These are phyloP conservation scores for Acrasis kona DNA, from an alignment of 78 protist species.

Conservation along the genomic window DNA sequence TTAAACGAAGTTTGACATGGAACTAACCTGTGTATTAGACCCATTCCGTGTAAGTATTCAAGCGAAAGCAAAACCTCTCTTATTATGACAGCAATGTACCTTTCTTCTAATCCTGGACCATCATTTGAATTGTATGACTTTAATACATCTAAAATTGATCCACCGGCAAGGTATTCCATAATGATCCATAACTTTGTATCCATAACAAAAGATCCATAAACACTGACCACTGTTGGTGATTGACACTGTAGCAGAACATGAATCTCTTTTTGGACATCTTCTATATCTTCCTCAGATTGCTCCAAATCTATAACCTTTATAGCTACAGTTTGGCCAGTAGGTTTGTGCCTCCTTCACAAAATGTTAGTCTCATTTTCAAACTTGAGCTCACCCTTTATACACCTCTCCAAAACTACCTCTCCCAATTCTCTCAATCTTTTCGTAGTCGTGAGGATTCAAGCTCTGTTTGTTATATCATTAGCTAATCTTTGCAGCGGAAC, in stretches of 20 bases:
- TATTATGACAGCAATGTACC: conserved; percentile 70
- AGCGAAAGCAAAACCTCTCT: conserved; percentile 50
- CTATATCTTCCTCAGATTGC: conserved; percentile 92
- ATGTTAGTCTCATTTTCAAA: conserved; percentile 42
- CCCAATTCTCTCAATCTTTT: conserved; percentile 25
- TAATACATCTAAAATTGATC: conserved; percentile 79
- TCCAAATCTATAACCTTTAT: conserved; percentile 90
- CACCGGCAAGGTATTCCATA: conserved; percentile 92
- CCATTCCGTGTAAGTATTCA: neutral
- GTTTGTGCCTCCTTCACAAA: conserved; percentile 26
- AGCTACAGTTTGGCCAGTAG: conserved; percentile 63
- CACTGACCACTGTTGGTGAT: conserved; percentile 43
- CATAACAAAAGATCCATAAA: conserved; percentile 16
- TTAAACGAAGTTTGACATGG: conserved; percentile 80
- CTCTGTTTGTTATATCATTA: too few relatives aligned
- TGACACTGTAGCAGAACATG: conserved; percentile 65
- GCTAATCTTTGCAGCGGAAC: too few relatives aligned
- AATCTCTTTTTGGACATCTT: conserved; percentile 88
- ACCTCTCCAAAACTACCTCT: conserved; percentile 40
- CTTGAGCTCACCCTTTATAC: conserved; percentile 26
- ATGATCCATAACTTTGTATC: conserved; percentile 85
- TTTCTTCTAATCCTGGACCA: conserved; percentile 70
- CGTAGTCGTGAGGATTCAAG: neutral
- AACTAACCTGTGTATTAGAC: conserved; percentile 51
- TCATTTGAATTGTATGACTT: too few relatives aligned